phyloP scores from a whole-genome alignment of 805 yeast species.

The Pichia phayaonensis region DNA sequence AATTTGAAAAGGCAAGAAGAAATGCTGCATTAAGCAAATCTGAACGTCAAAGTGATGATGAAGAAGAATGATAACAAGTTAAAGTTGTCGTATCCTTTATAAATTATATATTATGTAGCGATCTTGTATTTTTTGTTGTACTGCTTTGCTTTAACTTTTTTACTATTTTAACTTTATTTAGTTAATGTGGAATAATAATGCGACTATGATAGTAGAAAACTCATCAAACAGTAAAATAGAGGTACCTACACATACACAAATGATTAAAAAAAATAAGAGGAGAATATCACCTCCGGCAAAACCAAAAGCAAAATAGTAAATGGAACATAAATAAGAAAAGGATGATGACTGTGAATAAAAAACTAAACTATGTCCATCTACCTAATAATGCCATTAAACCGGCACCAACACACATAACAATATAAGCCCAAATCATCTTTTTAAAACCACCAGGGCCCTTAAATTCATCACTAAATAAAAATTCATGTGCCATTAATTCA shows the following conservation, averaged over 20 bases:
- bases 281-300: background rate
- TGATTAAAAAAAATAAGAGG: background rate
- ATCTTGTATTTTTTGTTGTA: background rate
- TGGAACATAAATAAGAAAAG: background rate
- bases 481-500: slow-evolving; percentile 75
- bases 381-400: slow-evolving; percentile 74
- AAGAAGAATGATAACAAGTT: slow-evolving; percentile 24
- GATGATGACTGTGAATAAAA: background rate
- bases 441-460: slow-evolving; percentile 49
- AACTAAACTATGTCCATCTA: slow-evolving; percentile 48
- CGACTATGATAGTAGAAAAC: background rate
- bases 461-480: slow-evolving; percentile 53
- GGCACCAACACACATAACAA: slow-evolving; percentile 55
- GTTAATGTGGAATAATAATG: background rate
- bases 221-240: too few species aligned
- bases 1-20: slow-evolving; percentile 24
- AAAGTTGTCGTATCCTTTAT: background rate
- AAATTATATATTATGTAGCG: background rate
- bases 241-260: too few species aligned
- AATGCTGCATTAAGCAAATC: slow-evolving; percentile 23
- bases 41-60: slow-evolving; percentile 30
- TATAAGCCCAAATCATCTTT: slow-evolving; percentile 44
- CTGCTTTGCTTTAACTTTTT: background rate
- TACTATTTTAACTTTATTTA: background rate
- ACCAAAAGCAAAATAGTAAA: background rate